phyloP scores from a whole-genome alignment of 768 basidiomycete species.

The Imleria badia region DNA sequence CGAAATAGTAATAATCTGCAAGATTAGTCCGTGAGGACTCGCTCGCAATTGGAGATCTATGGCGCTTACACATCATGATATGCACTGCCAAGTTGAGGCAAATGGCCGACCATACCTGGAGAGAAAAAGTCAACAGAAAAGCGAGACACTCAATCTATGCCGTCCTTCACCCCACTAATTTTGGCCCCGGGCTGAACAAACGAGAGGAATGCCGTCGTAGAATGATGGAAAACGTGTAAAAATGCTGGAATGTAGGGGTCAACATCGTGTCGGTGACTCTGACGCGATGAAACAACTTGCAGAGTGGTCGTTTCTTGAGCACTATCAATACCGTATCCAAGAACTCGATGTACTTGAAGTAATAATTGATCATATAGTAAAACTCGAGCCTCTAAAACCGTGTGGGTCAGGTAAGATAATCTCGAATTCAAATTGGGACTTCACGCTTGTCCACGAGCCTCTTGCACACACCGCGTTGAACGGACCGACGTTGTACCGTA shows the following conservation, averaged over 20 bases:
- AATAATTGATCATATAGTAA: conserved; percentile 97
- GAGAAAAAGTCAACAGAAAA: conserved; percentile 1
- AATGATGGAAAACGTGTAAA: no score
- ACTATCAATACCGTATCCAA: conserved; percentile 94
- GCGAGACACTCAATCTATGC: neutral
- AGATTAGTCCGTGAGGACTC: neutral
- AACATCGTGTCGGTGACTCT: neutral
- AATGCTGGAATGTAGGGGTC: conserved; percentile 56
- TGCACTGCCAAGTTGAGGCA: conserved; percentile 85
- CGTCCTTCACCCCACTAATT: conserved; percentile 68
- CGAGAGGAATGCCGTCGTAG: conserved; percentile 90
- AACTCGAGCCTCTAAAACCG: conserved; percentile 73
- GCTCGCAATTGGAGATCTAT: neutral
- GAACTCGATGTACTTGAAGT: conserved; percentile 94
- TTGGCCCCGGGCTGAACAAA: conserved; percentile 88
- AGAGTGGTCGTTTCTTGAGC: conserved; percentile 94
- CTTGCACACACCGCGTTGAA: conserved; percentile 74
- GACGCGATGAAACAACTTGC: conserved; percentile 42
- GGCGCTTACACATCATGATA: conserved; percentile 87
- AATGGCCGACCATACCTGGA: conserved; percentile 89
- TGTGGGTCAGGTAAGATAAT: conserved; percentile 3
- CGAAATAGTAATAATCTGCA: conserved; percentile 96
- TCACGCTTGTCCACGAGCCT: conserved; percentile 79
- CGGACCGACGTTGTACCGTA: conserved; percentile 66
- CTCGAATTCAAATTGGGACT: conserved; percentile 27